Conservation (phyloP, 192 early-diverging fungal species). For the Chytriomyces sp. region DNA sequence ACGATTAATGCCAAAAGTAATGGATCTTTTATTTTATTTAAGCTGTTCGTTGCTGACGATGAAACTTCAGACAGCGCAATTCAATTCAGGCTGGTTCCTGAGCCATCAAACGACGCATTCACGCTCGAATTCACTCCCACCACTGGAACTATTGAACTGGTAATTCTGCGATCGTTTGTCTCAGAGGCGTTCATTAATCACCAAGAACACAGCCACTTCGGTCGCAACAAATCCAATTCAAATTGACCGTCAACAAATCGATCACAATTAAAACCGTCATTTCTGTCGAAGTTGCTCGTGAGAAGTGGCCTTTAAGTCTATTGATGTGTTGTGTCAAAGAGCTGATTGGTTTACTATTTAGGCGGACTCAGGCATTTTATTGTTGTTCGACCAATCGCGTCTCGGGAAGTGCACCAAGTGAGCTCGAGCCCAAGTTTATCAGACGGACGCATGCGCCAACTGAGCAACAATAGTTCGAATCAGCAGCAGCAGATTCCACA, state of each 20-base stretch:
- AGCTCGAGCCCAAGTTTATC: background rate
- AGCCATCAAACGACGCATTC: conserved; percentile 6
- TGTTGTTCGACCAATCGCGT: conserved; percentile 6
- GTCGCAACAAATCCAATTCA: background rate
- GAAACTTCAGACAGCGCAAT: background rate
- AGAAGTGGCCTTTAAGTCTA: background rate
- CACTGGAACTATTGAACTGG: background rate
- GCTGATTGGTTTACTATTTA: background rate
- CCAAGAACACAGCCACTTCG: background rate
- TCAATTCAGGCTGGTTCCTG: conserved; percentile 15
- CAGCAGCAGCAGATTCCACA: background rate
- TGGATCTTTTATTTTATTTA: background rate
- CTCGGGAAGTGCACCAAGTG: conserved; percentile 6
- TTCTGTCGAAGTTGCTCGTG: conserved; percentile 7
- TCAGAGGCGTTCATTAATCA: background rate
- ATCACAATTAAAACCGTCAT: conserved; percentile 6
- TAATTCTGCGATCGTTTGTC: background rate
- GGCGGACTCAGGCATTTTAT: conserved; percentile 18
- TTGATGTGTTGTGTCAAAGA: background rate
- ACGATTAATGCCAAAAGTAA: conserved; percentile 15
- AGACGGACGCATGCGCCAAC: background rate
- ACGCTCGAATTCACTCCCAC: background rate
- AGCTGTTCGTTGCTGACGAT: background rate
- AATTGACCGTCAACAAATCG: background rate
- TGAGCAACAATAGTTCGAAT: background rate